Evolutionary conservation across 257 asterid species (phyloP), one percentile per base, ranked within the genome.

Genomic region (Solanum ahanhuiri): DNA sequence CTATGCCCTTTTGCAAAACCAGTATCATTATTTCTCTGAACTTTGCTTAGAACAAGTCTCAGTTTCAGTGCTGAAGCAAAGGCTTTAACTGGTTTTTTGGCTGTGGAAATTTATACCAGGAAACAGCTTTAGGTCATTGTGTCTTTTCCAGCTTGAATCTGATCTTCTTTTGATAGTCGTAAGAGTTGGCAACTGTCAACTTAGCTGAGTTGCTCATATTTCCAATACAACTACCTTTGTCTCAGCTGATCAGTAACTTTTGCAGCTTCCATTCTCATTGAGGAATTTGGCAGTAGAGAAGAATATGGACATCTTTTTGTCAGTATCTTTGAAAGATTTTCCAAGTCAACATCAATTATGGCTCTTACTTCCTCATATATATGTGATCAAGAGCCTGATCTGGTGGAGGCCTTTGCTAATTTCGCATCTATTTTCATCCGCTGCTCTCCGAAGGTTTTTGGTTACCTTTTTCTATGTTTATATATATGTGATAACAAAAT

Each of bases 381-480:
- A 87, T 95, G 98, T 87, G 98, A 95, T 89, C 97, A 96, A 93
- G 98, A 96, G 90, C 98, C 98, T 28, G 98, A 94, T 91, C 88
- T 96, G 90, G 98, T 93, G 66, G 98, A 96, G 91, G 98, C 98
- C 83, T 96, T 94, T 90, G 86, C 94, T 85, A 92, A 86, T 93
- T 94, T 94, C 83, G 93, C 97, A 37, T 93, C 98, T 86, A 90
- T 92, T 71, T 96, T 90, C 87, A 93, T 95, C 86, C 96, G 94
- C 87, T 89, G 91, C 90, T 93, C 95, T 83, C 91, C 91, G 17
- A 93, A 96, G 98, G 98, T 96, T 90, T 86, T 72, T 83, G 64
- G 82, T 63, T 70, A 2, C 70, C 39, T 86, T 84, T 45, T 89
- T 87, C 89, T 63, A 48, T 58, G 73, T 54, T 51, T 87, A 39